phyloP scores from a whole-genome alignment of 1,284 basidiomycete species.

The Omphalotus olearius region DNA sequence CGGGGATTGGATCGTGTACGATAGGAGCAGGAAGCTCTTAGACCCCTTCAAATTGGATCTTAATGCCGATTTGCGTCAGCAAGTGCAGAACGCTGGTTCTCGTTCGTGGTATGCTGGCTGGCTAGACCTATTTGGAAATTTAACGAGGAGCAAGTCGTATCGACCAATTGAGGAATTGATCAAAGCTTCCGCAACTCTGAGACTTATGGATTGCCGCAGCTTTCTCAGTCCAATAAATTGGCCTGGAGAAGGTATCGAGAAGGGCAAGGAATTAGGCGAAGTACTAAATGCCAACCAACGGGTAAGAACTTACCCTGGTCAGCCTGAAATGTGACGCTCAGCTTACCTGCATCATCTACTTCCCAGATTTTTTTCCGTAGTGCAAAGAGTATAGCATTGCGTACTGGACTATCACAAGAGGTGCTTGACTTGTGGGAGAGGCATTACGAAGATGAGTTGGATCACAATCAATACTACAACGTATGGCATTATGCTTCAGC shows the following conservation, averaged over 20 bases:
- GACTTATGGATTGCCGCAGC: constrained; percentile 11
- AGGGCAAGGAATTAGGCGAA: constrained; percentile 21
- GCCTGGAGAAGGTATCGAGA: constrained; percentile 18
- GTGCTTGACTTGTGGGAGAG: constrained; percentile 17
- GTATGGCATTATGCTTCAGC: constrained; percentile 20
- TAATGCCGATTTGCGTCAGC: constrained; percentile 8
- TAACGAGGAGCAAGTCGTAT: constrained; percentile 18
- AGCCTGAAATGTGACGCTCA: neutral
- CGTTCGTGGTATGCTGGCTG: constrained; percentile 23
- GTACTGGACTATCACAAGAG: constrained; percentile 15
- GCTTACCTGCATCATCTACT: neutral
- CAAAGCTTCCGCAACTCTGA: constrained; percentile 11
- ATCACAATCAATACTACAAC: constrained; percentile 17
- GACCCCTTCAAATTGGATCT: constrained; percentile 15
- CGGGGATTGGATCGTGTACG: constrained; percentile 20
- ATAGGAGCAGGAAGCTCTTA: constrained; percentile 18
- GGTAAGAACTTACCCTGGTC: constrained; percentile 13
- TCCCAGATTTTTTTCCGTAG: constrained; percentile 17
- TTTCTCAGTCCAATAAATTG: constrained; percentile 23
- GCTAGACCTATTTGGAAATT: constrained; percentile 16
- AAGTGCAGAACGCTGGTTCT: constrained; percentile 9
- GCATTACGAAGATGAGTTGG: constrained; percentile 17
- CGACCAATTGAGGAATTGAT: constrained; percentile 18
- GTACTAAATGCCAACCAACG: constrained; percentile 20
- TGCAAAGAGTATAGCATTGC: constrained; percentile 7